Evolutionary conservation across 495 filamentous ascomycete genomes (phyloP).

Genomic region (Hypoxylon intermedium): DNA sequence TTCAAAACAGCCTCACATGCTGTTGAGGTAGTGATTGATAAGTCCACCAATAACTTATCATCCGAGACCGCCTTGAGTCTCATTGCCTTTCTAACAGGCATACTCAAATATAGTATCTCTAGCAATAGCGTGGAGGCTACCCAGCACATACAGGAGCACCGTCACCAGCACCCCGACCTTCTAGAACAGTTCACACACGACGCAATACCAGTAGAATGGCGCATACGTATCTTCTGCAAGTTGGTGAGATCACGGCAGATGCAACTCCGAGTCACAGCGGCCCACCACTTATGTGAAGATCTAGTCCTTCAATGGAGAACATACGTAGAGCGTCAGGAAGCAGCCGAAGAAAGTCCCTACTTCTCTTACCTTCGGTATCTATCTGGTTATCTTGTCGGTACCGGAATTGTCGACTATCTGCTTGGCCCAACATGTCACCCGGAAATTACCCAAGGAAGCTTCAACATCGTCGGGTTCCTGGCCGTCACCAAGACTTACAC

Average conservation of each 20-base stretch:
- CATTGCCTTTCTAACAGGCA: slow-evolving; percentile 44
- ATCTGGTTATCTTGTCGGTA: slow-evolving; percentile 67
- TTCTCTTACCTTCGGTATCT: slow-evolving; percentile 67
- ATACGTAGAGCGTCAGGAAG: slow-evolving; percentile 51
- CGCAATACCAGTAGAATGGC: slow-evolving; percentile 70
- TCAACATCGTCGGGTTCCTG: slow-evolving; percentile 87
- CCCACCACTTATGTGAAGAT: slow-evolving; percentile 73
- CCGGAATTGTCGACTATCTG: slow-evolving; percentile 80
- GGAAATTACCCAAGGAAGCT: slow-evolving; percentile 80
- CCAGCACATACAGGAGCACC: slow-evolving; percentile 45
- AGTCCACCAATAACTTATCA: slow-evolving; percentile 54
- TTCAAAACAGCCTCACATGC: slow-evolving; percentile 51
- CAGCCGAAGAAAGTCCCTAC: slow-evolving; percentile 42
- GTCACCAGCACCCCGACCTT: slow-evolving; percentile 39
- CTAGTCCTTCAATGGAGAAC: slow-evolving; percentile 68
- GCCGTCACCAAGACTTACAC: slow-evolving; percentile 81
- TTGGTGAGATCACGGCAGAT: slow-evolving; percentile 83
- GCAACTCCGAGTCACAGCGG: slow-evolving; percentile 81
- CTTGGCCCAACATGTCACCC: slow-evolving; percentile 91
- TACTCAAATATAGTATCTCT: slow-evolving; percentile 52
- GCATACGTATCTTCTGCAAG: slow-evolving; percentile 70
- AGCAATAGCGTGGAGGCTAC: slow-evolving; percentile 43
- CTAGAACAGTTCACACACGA: slow-evolving; percentile 39
- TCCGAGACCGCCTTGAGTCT: slow-evolving; percentile 52
- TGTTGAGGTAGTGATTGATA: slow-evolving; percentile 55